Evolutionary conservation across 225 moss, liverwort and hornwort genomes (phyloP), one percentile per base, ranked within the genome.

Genomic region (Climacium dendroides): DNA sequence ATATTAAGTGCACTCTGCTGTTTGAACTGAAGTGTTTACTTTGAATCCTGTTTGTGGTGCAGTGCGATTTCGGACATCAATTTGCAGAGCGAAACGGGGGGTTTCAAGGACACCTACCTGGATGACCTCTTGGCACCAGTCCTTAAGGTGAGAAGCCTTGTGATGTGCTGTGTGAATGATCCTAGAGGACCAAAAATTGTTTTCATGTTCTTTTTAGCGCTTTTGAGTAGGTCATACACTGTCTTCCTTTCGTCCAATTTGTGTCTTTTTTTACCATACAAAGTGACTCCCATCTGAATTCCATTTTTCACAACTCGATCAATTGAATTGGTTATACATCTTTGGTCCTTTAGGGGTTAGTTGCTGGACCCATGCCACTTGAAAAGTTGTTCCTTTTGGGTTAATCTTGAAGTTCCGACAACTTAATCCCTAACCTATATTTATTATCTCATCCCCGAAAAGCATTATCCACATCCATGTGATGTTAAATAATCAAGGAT

Each of bases 61-160:
- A 93, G 85, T 83, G 89, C 92, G 25, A n/a, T 91, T 83, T 80
- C 79, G 93, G 63, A 93, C 96, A 13, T 82, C 96, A 65, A 93
- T 96, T 43, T 91, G 91, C 78, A 89, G 91, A 90, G 95, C 94
- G 23, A 95, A 91, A 89, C 87, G 81, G 94, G 96, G 78, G 96
- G 96, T 7, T 96, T 98, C 85, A 98, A 96, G 91, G 97, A 98
- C 66, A 98, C 97, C 26, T 86, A 85, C 30, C 95, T 94, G 45
- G 96, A 96, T 83, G 97, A 98, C 86, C 91, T 98, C 37, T 57
- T 97, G 88, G 95, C 95, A 52, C 95, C 97, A 32, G 96, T 97
- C 39, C 84, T 97, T 32, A 93, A 89, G 93, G 93, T 93, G 81
- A 87, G 92, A 85, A 85, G 15, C 60, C 62, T 81, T 32, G 47